phyloP scores from a whole-genome alignment of 352 stramenopile species.

The Globisporangium canariense region DNA sequence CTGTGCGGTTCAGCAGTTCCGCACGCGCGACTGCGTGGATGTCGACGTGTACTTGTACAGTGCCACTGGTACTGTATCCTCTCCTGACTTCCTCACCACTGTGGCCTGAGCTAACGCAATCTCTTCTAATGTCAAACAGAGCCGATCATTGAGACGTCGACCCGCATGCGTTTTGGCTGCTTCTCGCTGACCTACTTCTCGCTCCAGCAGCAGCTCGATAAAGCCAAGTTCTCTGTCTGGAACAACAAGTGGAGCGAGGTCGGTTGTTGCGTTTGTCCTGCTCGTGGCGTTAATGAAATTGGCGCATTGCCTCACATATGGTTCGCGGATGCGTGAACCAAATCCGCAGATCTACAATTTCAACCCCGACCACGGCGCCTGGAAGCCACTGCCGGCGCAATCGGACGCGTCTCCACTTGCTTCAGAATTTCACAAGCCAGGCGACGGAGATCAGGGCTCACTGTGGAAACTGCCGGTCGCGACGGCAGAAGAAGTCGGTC shows the following conservation, averaged over 20 bases:
- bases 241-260: constrained; percentile 86
- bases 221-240: constrained; percentile 70
- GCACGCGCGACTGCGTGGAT: constrained; percentile 57
- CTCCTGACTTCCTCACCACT: neutral
- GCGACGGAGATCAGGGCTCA: constrained; percentile 21
- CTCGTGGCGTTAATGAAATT: neutral
- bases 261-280: neutral
- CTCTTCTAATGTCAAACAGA: constrained; percentile 22
- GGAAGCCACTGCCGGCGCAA: constrained; percentile 33
- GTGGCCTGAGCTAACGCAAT: neutral
- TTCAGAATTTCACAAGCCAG: constrained; percentile 20
- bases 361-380: constrained; percentile 48
- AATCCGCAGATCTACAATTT: constrained; percentile 67
- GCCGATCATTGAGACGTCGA: constrained; percentile 70
- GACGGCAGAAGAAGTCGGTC: constrained; percentile 41
- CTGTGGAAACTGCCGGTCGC: constrained; percentile 50
- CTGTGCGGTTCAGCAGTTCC: constrained; percentile 71
- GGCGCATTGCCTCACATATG: neutral
- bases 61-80: constrained; percentile 32
- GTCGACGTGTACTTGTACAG: constrained; percentile 68
- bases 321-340: neutral
- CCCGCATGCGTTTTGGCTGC: constrained; percentile 52
- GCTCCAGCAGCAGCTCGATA: constrained; percentile 61
- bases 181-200: constrained; percentile 70
- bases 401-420: constrained; percentile 35